Base-by-base conservation (phyloP, 768 basidiomycete genomes). In the Xerocomus spinulosus region DNA sequence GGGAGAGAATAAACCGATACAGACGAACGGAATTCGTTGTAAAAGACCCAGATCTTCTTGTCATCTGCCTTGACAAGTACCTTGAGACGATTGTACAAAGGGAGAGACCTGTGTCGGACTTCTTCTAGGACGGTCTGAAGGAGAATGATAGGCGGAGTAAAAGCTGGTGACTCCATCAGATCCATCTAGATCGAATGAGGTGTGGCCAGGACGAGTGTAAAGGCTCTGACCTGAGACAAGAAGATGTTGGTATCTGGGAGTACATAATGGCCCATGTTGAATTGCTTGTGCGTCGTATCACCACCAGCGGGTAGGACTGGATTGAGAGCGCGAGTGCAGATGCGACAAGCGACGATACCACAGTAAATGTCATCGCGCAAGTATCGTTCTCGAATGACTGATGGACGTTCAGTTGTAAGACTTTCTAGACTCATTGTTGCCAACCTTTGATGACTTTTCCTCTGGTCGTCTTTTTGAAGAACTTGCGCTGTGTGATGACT, bases 121-220 rank as follows among this genome's bases (percentile, higher is more conserved):
- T 99, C 96, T 55, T 96, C 90, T 44, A 98, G 73, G 2, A 97
- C 94, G 0, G 95, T 99, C 68, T 98, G 95, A 2, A 96, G 79
- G 20, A 99, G 72, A 46, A 99, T 84, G 45, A 97, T 82, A 0
- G 94, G 92, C 1, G 85, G 73, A 0, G 70, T 76, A 57, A 94
- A 89, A 2, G 82, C 70, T 2, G 77, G 70, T 0, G 87, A 89
- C 64, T 92, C 88, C 32, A 98, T 73, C 44, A 98, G 75, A 68
- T 99, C 96, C 88, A 98, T 97, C 90, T 96, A 57, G 13, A n/a
- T n/a, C n/a, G n/a, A 47, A 18, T 20, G 43, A 15, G 21, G 5
- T 5, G 42, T 18, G 21, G 58, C 50, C 9, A 53, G 42, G 38
- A 47, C 13, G 13, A 33, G 32, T 14, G 10, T 9, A 6, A 21